Evolutionary conservation across 192 early-diverging fungal species (phyloP), one percentile per base, ranked within the genome.

Genomic region (Coemansia pectinata): DNA sequence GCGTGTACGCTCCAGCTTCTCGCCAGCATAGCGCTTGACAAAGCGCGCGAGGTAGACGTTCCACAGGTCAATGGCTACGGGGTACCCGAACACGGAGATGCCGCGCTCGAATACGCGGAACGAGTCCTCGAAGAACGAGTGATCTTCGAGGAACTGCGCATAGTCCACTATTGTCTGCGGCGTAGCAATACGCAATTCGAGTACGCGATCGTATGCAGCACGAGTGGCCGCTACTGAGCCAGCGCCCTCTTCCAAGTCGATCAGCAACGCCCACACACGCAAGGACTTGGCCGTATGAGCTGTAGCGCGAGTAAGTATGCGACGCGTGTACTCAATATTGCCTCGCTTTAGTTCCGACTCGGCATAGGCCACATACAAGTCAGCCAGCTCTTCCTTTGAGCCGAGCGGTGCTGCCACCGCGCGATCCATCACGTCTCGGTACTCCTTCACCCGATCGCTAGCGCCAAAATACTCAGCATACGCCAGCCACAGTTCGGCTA

Each of bases 41-140:
- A 98, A 98, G 69, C 91, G 90, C 14, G 86, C 81, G 53, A 99
- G 81, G 83, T 99, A 99, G 21, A 96, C 82, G 77, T 93, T 96
- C 98, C 98, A 99, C 44, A 99, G 85, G 67, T 99, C 98, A 73
- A 96, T 92, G 1, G 98, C 96, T 62, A 97, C 92, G 0, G 98
- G 96, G 73, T 92, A 98, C 17, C 95, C 95, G 73, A 99, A 98
- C n/a, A 90, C 75, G 12, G 94, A 92, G 71, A 99, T 95, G 9
- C 96, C 98, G 64, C 94, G 91, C 73, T 99, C 98, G 72, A 95
- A 99, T 4, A 93, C 93, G 74, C 91, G 89, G 86, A 94, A 99
- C 34, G 91, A 90, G 78, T 98, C 98, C 84, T 99, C 98, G 79
- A 90, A 96, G 84, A 89, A 96, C 47, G 89, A 86, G 66, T 92